Percentiles rank a stretch among this genome's conserved stretches.
Evolutionary conservation across 306 rosid species (phyloP).

Genomic region (Cicer judaicum): DNA sequence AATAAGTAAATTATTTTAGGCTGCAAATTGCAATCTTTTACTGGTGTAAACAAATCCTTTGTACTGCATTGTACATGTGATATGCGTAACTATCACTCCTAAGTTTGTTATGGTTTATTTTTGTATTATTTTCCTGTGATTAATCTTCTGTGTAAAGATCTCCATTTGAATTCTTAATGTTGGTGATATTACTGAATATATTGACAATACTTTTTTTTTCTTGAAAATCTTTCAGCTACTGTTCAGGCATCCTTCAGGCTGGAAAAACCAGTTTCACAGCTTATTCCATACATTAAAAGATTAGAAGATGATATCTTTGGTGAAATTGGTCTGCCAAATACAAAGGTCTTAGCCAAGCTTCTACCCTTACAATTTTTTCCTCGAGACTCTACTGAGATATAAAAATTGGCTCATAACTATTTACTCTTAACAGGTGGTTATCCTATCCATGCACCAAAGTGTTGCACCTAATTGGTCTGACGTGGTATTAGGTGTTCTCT

Average conservation of each 20-base stretch:
- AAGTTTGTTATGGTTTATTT: slow-evolving; percentile 17
- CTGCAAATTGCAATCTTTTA: neutral
- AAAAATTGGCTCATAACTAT: slow-evolving; percentile 42
- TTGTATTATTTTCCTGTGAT: slow-evolving; percentile 1
- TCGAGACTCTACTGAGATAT: slow-evolving; percentile 17
- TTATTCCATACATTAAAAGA: slow-evolving; percentile 69
- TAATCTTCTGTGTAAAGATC: neutral
- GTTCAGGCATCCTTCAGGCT: slow-evolving; percentile 81
- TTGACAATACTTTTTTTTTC: slow-evolving; percentile 4
- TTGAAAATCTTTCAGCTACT: slow-evolving; percentile 64
- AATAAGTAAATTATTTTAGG: slow-evolving; percentile 5
- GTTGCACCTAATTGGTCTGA: slow-evolving; percentile 62
- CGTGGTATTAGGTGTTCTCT: slow-evolving; percentile 81
- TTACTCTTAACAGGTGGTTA: slow-evolving; percentile 66
- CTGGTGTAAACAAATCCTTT: slow-evolving; percentile 25
- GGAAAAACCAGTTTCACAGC: slow-evolving; percentile 75
- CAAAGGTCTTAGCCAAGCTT: slow-evolving; percentile 62
- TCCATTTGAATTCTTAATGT: slow-evolving; percentile 23
- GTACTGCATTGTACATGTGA: slow-evolving; percentile 7
- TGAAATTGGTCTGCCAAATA: slow-evolving; percentile 77
- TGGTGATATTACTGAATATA: slow-evolving; percentile 8
- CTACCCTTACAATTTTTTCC: neutral
- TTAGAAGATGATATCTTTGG: slow-evolving; percentile 76
- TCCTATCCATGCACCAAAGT: slow-evolving; percentile 74
- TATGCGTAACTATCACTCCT: slow-evolving; percentile 10